Conservation (phyloP, 2,329 filamentous ascomycete species). For the Cordyceps tenuipes region DNA sequence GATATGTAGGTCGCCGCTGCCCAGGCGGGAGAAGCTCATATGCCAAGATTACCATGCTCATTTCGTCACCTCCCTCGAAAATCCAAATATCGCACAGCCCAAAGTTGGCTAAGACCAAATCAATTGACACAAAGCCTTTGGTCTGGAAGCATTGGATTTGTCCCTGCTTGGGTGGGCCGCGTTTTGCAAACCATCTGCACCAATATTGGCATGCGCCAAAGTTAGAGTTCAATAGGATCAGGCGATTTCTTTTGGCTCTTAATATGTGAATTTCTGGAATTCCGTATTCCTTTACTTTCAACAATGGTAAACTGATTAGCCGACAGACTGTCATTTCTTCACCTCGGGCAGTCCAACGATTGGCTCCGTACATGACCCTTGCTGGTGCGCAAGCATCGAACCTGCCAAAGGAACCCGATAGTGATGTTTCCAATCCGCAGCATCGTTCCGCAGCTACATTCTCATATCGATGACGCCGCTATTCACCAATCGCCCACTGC, state of each 20-base stretch:
- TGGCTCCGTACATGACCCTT: too few species aligned
- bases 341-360: too few species aligned
- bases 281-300: too few species aligned
- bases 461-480: not conserved
- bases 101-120: not conserved
- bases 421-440: not conserved
- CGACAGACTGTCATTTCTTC: too few species aligned
- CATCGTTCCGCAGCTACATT: not conserved
- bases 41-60: not conserved
- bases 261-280: too few species aligned
- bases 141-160: not conserved
- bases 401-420: not conserved
- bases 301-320: too few species aligned
- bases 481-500: constrained; percentile 6
- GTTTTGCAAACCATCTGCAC: not conserved
- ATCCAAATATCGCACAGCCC: too few species aligned
- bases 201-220: not conserved
- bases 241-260: too few species aligned
- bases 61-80: not conserved
- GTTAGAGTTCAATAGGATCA: too few species aligned
- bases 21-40: not conserved
- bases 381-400: too few species aligned
- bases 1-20: too few species aligned
- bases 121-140: not conserved
- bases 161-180: not conserved